Base-by-base conservation (phyloP, 192 early-diverging fungal genomes). In the Allomyces javanicus region DNA sequence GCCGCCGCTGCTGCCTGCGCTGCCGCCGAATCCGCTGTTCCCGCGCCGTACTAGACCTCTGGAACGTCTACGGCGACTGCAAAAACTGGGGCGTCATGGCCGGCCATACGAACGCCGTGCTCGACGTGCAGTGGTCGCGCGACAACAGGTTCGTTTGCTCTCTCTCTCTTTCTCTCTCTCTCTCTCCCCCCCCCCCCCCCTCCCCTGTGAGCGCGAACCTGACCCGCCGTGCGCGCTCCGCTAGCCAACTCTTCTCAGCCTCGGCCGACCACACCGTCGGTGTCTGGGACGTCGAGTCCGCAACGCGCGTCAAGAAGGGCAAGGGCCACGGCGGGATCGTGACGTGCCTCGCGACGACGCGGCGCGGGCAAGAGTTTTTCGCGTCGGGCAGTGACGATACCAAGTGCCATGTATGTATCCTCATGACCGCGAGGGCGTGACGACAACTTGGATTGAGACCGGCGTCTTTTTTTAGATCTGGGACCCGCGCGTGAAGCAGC, bases 41-140 rank as follows among this genome's bases (percentile, higher is more conserved):
- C 63, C 50, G 50, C 23, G 25, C 12, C 7, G 4, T 11, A n/a
- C 21, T 73, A 87, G 83, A 92, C 67, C 72, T 99, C 50, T 99
- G 96, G 96, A 88, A 91, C 66, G 89, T 89, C 17, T 88, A 89
- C 70, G 89, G 93, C 7, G 93, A 94, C 64, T 90, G 90, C 71
- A 65, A 75, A 63, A 99, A 99, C 75, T 94, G 90, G 70, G 86
- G 85, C 7, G 73, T 89, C 21, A 76, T 99, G 65, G 86, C 88
- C 65, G 93, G 92, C 21, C 94, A 99, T 70, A 80, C 78, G 63
- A 86, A 89, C 44, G 76, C 89, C 3, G 76, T 99, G 22, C 67
- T 94, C 68, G 90, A 99, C 72, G 69, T 95, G 22, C 86, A 90
- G 62, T 99, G 96, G 96, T 88, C 90, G 62, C 76, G 86, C 23